Conservation (phyloP, 2,329 filamentous ascomycete genomes). For the Phyllosticta citribraziliensis region DNA sequence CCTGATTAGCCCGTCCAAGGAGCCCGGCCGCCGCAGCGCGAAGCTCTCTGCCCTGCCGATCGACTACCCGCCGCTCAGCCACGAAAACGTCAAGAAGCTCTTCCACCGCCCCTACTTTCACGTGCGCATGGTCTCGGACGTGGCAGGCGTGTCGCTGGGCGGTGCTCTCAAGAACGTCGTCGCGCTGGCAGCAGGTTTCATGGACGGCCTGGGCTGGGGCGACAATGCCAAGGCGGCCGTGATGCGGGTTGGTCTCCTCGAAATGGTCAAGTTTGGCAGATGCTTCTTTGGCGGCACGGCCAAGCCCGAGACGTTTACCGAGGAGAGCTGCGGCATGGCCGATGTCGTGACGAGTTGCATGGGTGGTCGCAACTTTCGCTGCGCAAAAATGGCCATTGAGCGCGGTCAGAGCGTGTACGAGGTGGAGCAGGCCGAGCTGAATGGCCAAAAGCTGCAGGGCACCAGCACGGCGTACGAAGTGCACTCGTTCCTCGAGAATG, state of each 20-base stretch:
- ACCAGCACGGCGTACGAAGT: slow-evolving; percentile 88
- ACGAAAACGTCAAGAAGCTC: slow-evolving; percentile 69
- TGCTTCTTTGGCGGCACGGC: slow-evolving; percentile 83
- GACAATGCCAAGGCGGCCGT: slow-evolving; percentile 98
- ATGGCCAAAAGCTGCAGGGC: slow-evolving; percentile 94
- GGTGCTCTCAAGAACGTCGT: slow-evolving; percentile 97
- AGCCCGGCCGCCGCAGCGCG: slow-evolving; percentile 48
- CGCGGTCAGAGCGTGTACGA: slow-evolving; percentile 72
- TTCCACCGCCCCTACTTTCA: slow-evolving; percentile 98
- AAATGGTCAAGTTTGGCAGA: slow-evolving; percentile 94
- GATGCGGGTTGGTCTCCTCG: slow-evolving; percentile 89
- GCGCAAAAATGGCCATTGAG: slow-evolving; percentile 79
- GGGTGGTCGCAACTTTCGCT: slow-evolving; percentile 87
- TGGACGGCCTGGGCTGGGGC: slow-evolving; percentile 92
- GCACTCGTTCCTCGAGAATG: slow-evolving; percentile 72
- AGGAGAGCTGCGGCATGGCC: slow-evolving; percentile 88
- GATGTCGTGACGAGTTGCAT: slow-evolving; percentile 92
- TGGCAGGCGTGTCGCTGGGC: slow-evolving; percentile 91
- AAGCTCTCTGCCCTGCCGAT: slow-evolving; percentile 65
- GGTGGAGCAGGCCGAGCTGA: slow-evolving; percentile 80
- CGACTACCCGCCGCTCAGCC: slow-evolving; percentile 80
- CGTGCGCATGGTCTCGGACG: slow-evolving; percentile 84
- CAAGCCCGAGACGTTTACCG: slow-evolving; percentile 80
- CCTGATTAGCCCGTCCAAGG: slow-evolving; percentile 38
- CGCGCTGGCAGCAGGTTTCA: slow-evolving; percentile 86